These are phyloP conservation scores for Cyberlindnera galapagoensis DNA, from an alignment of 805 yeast genomes.

Conservation along the genomic window DNA sequence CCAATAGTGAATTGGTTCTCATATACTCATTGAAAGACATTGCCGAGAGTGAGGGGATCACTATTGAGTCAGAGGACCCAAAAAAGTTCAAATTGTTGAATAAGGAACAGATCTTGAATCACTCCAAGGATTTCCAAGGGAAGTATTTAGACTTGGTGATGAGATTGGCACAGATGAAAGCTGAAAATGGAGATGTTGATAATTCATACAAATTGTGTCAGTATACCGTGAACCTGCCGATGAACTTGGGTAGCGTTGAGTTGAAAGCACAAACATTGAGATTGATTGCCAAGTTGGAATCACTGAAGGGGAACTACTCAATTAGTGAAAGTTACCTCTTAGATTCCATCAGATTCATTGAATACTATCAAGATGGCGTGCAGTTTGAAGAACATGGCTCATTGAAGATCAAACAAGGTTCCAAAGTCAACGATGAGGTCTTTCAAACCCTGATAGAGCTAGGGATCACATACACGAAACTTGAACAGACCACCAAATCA, in stretches of 20 bases:
- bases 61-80: conserved; percentile 12
- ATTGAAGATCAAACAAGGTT: conserved; percentile 7
- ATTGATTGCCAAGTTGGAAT: conserved; percentile 29
- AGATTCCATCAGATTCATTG: conserved; percentile 24
- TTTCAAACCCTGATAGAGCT: conserved; percentile 21
- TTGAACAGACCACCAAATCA: conserved; percentile 17
- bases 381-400: conserved; percentile 16
- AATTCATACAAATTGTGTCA: conserved; percentile 23
- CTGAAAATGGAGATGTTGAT: conserved; percentile 21
- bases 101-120: conserved; percentile 20
- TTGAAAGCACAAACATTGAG: conserved; percentile 27
- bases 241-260: conserved; percentile 22
- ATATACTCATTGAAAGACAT: conserved; percentile 25
- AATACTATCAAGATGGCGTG: conserved; percentile 16
- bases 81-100: conserved; percentile 18
- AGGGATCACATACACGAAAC: conserved; percentile 19
- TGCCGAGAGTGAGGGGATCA: conserved; percentile 26
- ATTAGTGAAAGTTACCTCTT: conserved; percentile 25
- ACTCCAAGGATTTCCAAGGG: conserved; percentile 25
- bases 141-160: conserved; percentile 33
- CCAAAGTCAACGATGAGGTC: conserved; percentile 18
- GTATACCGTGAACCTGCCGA: conserved; percentile 26
- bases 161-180: conserved; percentile 32
- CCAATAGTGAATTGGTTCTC: conserved; percentile 29
- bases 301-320: conserved; percentile 13